These are phyloP conservation scores for Floccularia luteovirens DNA, from an alignment of 768 basidiomycete genomes.

Conservation along the genomic window DNA sequence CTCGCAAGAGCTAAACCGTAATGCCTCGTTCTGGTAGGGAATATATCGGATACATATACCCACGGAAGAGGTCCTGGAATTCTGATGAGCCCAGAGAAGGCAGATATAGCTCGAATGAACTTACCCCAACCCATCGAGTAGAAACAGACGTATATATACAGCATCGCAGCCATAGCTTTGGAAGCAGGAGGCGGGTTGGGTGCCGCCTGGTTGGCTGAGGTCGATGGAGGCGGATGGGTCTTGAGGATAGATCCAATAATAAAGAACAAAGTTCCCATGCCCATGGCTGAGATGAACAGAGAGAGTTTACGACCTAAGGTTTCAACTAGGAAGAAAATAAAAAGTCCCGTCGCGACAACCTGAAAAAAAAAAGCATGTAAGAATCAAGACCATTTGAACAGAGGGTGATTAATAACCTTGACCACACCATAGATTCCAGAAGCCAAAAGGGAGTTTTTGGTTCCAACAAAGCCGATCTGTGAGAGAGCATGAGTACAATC, in stretches of 20 bases:
- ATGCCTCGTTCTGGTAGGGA: slow-evolving; percentile 78
- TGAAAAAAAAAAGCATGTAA: slow-evolving; percentile 42
- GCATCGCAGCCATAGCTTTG: slow-evolving; percentile 79
- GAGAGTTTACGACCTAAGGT: slow-evolving; percentile 61
- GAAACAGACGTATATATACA: slow-evolving; percentile 84
- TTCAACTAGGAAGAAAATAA: slow-evolving; percentile 64
- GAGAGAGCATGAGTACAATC: neutral
- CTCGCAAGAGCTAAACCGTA: slow-evolving; percentile 73
- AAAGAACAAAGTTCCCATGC: slow-evolving; percentile 78
- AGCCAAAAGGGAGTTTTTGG: slow-evolving; percentile 56
- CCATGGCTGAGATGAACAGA: slow-evolving; percentile 64
- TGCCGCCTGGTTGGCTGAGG: slow-evolving; percentile 14
- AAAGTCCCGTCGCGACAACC: slow-evolving; percentile 55
- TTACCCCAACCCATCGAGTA: slow-evolving; percentile 83
- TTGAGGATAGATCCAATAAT: slow-evolving; percentile 82
- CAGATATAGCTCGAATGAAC: slow-evolving; percentile 3
- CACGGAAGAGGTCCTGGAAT: slow-evolving; percentile 31
- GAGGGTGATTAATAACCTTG: neutral
- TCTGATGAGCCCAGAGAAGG: slow-evolving; percentile 18
- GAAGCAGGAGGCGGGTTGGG: slow-evolving; percentile 44
- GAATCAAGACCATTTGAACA: neutral
- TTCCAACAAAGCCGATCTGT: slow-evolving; percentile 60
- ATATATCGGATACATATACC: slow-evolving; percentile 78
- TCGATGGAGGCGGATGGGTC: slow-evolving; percentile 52
- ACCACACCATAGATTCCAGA: slow-evolving; percentile 54